Evolutionary conservation across 176 grass and related monocot genomes (phyloP), one percentile per base, ranked within the genome.

Genomic region (Eragrostis curvula): DNA sequence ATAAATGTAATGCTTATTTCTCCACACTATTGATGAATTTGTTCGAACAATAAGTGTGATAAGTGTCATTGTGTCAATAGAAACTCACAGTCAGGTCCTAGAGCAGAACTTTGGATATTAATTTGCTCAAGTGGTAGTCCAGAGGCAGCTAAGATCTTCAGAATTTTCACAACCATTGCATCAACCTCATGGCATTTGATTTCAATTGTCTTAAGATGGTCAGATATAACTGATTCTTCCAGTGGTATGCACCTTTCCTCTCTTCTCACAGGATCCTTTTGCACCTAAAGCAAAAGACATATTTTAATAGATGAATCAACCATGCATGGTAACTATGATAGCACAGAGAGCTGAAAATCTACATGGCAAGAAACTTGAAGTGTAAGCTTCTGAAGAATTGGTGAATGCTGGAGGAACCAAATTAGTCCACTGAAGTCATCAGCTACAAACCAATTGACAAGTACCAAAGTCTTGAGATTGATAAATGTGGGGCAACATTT

Each of bases 381-480:
- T 13, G 44, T 47, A 28, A 71, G 68, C 68, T 46, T 28, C 68
- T 71, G 43, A 24, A 71, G 46, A 71, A 71, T 71, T 49, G 68
- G 68, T 71, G 68, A 27, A 15, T 71, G 44, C 16, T 71, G 32
- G 32, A 36, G 32, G 32, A 36, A 36, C 32, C 32, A 36, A 36
- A 36, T 36, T 36, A 36, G 32, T 49, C 12, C n/a, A 71, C 14
- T 71, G 24, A 28, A 12, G 23, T 49, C 44, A 49, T 12, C 68
- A 71, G 43, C n/a, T 14, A 71, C 36, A 49, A 44, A 71, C 68
- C 68, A 71, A 9, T 47, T n/a, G 25, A 6, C 27, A 12, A 71
- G 68, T 14, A 71, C 12, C 44, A 71, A 49, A 27, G 13, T 71
- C 68, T 71, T 71, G 48, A 46, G 25, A 44, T 49, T 71, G 32